A percentile compares a stretch with the other conserved stretches of the same genome.
Conservation (phyloP, 2,329 filamentous ascomycete genomes). For the Ceratocystis eucalypticola region DNA sequence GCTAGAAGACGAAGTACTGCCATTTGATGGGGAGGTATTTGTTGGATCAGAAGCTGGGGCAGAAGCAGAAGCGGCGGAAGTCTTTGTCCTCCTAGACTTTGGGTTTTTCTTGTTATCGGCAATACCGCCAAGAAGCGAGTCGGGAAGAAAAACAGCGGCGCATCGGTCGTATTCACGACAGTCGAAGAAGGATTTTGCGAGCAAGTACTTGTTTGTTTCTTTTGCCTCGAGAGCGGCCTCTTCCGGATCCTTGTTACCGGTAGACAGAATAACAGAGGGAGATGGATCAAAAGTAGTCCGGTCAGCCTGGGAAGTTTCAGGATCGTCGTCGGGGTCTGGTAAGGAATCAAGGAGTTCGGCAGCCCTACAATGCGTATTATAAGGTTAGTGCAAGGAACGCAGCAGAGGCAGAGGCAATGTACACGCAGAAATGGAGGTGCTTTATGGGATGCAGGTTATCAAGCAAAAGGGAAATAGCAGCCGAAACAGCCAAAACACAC, state of each 20-base stretch:
- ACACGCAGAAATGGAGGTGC: not conserved
- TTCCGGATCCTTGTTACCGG: conserved; percentile 47
- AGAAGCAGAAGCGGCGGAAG: not conserved
- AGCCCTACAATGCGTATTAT: conserved; percentile 45
- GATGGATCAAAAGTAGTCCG: conserved; percentile 29
- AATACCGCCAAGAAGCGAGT: conserved; percentile 57
- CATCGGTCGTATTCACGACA: conserved; percentile 91
- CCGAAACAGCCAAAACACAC: conserved; percentile 34
- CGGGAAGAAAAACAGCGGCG: conserved; percentile 75
- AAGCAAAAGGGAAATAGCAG: conserved; percentile 19
- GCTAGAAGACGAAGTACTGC: conserved; percentile 18
- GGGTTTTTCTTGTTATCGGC: conserved; percentile 36
- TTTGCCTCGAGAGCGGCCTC: conserved; percentile 65
- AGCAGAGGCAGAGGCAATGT: not conserved
- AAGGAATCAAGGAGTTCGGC: conserved; percentile 86
- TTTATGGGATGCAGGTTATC: not conserved
- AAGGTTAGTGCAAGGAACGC: not conserved
- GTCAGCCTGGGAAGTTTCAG: conserved; percentile 30
- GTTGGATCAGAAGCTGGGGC: not conserved
- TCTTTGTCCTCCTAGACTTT: conserved; percentile 22
- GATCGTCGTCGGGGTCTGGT: conserved; percentile 45
- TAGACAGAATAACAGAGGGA: conserved; percentile 34
- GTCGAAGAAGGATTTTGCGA: conserved; percentile 91
- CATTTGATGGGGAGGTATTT: conserved; percentile 23
- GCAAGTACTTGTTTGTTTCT: conserved; percentile 70